Base-by-base conservation (phyloP, 2,329 filamentous ascomycete species). In the Dactylella cylindrospora region DNA sequence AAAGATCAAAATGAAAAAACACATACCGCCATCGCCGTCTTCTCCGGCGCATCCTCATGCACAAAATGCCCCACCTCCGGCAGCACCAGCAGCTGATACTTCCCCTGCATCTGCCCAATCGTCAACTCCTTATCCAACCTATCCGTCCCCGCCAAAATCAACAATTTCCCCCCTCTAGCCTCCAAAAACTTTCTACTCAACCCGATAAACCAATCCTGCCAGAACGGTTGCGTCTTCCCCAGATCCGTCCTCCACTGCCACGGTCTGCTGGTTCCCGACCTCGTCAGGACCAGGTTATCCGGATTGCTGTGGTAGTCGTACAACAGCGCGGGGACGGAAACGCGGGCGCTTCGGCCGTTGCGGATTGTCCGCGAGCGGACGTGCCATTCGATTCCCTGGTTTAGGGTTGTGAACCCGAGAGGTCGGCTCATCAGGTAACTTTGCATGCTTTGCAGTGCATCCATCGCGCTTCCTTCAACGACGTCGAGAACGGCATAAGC, bases 51-150 rank as follows among this genome's bases (percentile, higher is more conserved):
- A 72, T 98, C 93, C 73, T 98, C 93, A 67, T 98, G 93, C 52
- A 98, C 83, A 70, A 98, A 98, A 72, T 98, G 93, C 0, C 93
- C 93, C 1, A 93, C 90, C 71, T 95, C 88, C 0, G 93, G 90
- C 68, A 97, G 87, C 5, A 98, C 90, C 68, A 95, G 88, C 38
- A 98, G 77, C 54, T 95, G 90, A 71, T 97, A 98, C 78, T 97
- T 97, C 77, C 88, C 90, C 77, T 96, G 90, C 90, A 96, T 96
- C 74, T 96, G 90, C 12, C 90, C 90, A 72, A 96, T 95, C 73
- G 88, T 95, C 70, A 96, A 75, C 70, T 95, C 90, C 66, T 88
- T 95, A 71, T 96, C 90, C 54, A 96, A 73, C 41, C 90, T 79
- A 74, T 96, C 91, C 8, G 90, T 95, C 13, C 90, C 90, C 2